Evolutionary conservation across 192 early-diverging fungal genomes (phyloP), one percentile per base, ranked within the genome.

Genomic region (Gorgonomyces haynaldii): DNA sequence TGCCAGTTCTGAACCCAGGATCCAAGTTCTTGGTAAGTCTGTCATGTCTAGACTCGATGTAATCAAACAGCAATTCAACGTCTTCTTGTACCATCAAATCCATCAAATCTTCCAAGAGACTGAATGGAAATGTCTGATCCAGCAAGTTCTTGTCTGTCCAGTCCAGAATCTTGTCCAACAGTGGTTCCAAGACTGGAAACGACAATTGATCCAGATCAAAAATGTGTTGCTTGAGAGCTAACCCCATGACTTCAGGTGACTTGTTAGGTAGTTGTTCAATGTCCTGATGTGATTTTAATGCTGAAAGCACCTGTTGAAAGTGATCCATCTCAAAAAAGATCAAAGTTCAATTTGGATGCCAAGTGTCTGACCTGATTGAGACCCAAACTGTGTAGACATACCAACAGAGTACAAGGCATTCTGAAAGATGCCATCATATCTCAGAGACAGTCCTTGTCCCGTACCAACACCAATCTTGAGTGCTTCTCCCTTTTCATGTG

Each of bases 1-100:
- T 96, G 37, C 92, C 92, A 49, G 71, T 74, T 1, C 62, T 76
- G n/a, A n/a, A n/a, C n/a, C n/a, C n/a, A 10, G 85, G 74, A 12
- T 75, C 55, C 66, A 92, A 83, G 45, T 66, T 66, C 69, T 84
- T 58, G 2, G 72, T 80, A 10, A 88, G 42, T 21, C 55, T 42
- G 9, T 64, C 58, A 1, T 54, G 48, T 15, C 76, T 62, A n/a
- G 50, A 53, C 45, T 86, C 84, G 29, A 88, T 52, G 53, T 78
- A 85, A 37, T 70, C 61, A 60, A 86, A 79, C 2, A 88, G 50
- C 6, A 52, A 36, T 36, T 73, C 72, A 42, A 65, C 69, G 10
- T 54, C 60, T 8, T 61, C 55, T 12, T 82, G 72, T 0, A 81
- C 81, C 1, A 83, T 57, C 8, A 69, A 48, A 29, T 88, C 84